phyloP scores from a whole-genome alignment of 2,329 filamentous ascomycete genomes.

The Allantophomopsis lycopodina region DNA sequence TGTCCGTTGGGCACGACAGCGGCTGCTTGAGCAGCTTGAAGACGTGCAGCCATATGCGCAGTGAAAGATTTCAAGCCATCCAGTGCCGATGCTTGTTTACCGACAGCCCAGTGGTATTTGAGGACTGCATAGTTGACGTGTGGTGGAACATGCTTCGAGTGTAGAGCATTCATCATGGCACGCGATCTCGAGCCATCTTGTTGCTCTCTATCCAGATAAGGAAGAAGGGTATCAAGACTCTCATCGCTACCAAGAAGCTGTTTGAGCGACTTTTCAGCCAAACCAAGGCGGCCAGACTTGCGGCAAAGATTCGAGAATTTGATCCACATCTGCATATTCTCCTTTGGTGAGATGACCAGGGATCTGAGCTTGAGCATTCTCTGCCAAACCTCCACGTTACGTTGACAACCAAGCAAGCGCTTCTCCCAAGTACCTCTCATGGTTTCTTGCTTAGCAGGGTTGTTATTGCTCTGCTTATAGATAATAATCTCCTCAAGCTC shows the following conservation, averaged over 20 bases:
- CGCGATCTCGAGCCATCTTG: constrained; percentile 3
- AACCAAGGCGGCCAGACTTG: constrained; percentile 85
- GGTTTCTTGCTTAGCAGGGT: constrained; percentile 75
- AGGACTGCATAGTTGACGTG: constrained; percentile 92
- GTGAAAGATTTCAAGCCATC: constrained; percentile 47
- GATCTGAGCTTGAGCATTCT: constrained; percentile 92
- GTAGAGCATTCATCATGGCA: constrained; percentile 3
- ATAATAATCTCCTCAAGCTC: constrained; percentile 96
- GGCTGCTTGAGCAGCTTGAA: constrained; percentile 14
- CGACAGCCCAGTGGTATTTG: constrained; percentile 91
- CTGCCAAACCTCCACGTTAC: constrained; percentile 97
- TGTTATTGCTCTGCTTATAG: constrained; percentile 78
- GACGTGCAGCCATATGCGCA: constrained; percentile 34
- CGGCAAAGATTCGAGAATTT: constrained; percentile 98
- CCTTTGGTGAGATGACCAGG: constrained; percentile 77
- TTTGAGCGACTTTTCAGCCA: constrained; percentile 90
- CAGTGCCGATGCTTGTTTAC: constrained; percentile 49
- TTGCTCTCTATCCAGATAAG: constrained; percentile 23
- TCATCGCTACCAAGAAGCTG: constrained; percentile 68
- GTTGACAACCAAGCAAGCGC: constrained; percentile 84
- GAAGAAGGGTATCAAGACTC: constrained; percentile 44
- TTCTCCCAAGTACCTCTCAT: constrained; percentile 95
- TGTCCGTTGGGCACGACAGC: constrained; percentile 12
- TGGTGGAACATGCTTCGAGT: constrained; percentile 26
- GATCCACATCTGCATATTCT: constrained; percentile 99